Evolutionary conservation across 2,329 filamentous ascomycete species (phyloP).

Genomic region (Teratosphaeriaceae sp.): DNA sequence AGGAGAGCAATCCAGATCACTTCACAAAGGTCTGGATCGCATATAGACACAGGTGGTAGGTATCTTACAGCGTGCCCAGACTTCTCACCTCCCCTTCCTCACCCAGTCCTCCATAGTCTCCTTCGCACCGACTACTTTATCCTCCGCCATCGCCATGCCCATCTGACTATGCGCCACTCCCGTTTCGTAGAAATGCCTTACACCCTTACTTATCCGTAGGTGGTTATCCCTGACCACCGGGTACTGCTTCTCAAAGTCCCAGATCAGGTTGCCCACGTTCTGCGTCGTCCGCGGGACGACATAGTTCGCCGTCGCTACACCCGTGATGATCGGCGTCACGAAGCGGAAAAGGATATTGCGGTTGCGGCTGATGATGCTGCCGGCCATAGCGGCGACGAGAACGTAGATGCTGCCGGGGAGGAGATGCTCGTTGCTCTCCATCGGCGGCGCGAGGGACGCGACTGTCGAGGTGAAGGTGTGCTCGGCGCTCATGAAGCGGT

Average conservation of each 20-base stretch:
- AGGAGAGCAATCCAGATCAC: too few relatives aligned
- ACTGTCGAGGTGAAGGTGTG: slow-evolving; percentile 84
- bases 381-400: slow-evolving; percentile 88
- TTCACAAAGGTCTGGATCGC: too few relatives aligned
- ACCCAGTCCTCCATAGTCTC: slow-evolving; percentile 84
- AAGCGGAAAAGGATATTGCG: slow-evolving; percentile 77
- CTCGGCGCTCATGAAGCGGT: slow-evolving; percentile 76
- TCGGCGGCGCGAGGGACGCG: slow-evolving; percentile 78
- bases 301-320: slow-evolving; percentile 73
- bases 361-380: slow-evolving; percentile 83
- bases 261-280: slow-evolving; percentile 79
- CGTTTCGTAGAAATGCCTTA: slow-evolving; percentile 64
- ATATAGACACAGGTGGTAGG: too few relatives aligned
- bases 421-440: slow-evolving; percentile 78
- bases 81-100: slow-evolving; percentile 57
- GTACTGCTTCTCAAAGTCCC: slow-evolving; percentile 88
- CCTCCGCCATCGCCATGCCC: slow-evolving; percentile 66
- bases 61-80: slow-evolving; percentile 2
- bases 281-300: slow-evolving; percentile 83
- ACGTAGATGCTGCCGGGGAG: slow-evolving; percentile 90
- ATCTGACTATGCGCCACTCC: slow-evolving; percentile 68
- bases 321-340: slow-evolving; percentile 69
- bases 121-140: slow-evolving; percentile 69
- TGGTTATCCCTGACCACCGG: slow-evolving; percentile 80
- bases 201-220: slow-evolving; percentile 60